Evolutionary conservation across 1,284 basidiomycete genomes (phyloP), one percentile per base, ranked within the genome.

Genomic region (Tetrapyrgos nigripes): DNA sequence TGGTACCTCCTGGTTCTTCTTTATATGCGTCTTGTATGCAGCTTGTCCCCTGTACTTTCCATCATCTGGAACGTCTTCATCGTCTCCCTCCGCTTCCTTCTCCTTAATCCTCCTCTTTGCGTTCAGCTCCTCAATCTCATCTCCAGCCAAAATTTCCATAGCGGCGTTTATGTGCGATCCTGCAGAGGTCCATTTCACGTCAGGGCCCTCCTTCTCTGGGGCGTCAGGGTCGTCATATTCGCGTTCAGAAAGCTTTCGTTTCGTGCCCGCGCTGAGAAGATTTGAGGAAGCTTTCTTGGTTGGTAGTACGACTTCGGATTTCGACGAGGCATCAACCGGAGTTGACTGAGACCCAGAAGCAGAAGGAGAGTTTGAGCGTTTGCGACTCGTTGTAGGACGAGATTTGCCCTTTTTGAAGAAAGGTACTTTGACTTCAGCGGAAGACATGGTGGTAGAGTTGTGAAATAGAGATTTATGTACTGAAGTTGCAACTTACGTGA

Each of bases 1-100:
- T 23, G 94, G 93, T 13, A 92, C 75, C 66, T 93, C 92, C 64
- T 88, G 83, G 69, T 82, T 89, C 76, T 92, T 92, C 78, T 90
- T 89, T 66, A 97, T 78, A 68, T 95, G 95, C 57, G 83, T 85
- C 64, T 88, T 83, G 78, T 98, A 98, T 13, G 87, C 89, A 51
- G 85, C 86, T 70, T 92, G 85, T 4, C 97, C 97, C 58, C 84
- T 87, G 73, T 99, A 99, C 67, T 94, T 71, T 5, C 96, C 95
- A 73, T 99, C 96, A 58, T 95, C 89, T 0, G 84, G 84, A 54
- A 80, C 75, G 29, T 85, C 86, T 23, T 85, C 83, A 10, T 85
- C 86, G 4, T 84, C 81, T 24, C 85, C 86, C 4, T 79, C 81
- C 21, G 71, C 83, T 52, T 73, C 75, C 60, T 78, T 80, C 63